Evolutionary conservation across 495 filamentous ascomycete species (phyloP), one percentile per base, ranked within the genome.

Genomic region (Monascus purpureus): DNA sequence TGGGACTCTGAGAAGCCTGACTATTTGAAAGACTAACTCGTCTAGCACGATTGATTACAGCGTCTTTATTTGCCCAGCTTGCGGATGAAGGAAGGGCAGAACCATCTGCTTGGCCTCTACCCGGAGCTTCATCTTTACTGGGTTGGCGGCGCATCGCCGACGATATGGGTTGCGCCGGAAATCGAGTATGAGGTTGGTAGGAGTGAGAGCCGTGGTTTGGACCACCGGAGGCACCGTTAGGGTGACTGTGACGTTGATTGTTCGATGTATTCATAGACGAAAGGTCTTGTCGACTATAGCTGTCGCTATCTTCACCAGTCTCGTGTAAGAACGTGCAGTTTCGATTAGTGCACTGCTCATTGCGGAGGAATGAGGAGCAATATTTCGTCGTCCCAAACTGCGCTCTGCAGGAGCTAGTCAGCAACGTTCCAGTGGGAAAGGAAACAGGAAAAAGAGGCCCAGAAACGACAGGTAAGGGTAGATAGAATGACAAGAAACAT

Each of bases 311-410:
- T 49, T 99, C 90, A 12, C 88, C 90, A 12, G 87, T 79, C 51
- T 99, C 90, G 48, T 99, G 90, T 25, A 99, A 57, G 55, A 99
- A 99, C 66, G 93, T 99, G 57, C 90, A 99, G 35, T 83, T 82
- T 32, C 84, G 72, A 43, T 99, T 99, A 20, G 77, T 81, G 56
- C 90, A 99, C 36, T 73, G 75, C 49, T 99, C 90, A 33, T 85
- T 81, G 13, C 92, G 76, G 15, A 99, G 68, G 65, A 88, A 99
- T 6, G 90, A 90, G 1, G 90, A 96, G 56, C 90, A 99, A 51
- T 99, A 99, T 53, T 99, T 99, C 2, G 92, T 99, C 6, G 92
- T 99, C 13, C 92, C 92, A 33, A 92, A 82, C 53, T 96, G 92
- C 4, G 92, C 92, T 47, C 88, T 78, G 31, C 25, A 36, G 4